phyloP scores from a whole-genome alignment of 768 basidiomycete species.

The Mycena sanguinolenta region DNA sequence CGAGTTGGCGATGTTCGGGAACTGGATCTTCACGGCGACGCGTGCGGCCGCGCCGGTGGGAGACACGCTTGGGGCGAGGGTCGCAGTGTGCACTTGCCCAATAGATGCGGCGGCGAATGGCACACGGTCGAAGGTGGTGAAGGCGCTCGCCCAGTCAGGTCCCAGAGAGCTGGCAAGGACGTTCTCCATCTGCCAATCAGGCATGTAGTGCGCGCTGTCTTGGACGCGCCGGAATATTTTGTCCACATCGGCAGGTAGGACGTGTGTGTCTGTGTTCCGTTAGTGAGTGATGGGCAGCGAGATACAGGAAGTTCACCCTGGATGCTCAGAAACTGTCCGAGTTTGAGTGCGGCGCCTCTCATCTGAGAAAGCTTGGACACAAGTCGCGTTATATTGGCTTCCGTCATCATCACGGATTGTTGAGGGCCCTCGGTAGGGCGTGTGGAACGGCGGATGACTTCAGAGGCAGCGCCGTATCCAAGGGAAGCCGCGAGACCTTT shows the following conservation, averaged over 20 bases:
- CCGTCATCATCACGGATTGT: conserved; percentile 85
- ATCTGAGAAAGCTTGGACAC: conserved; percentile 95
- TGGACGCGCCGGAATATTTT: conserved; percentile 92
- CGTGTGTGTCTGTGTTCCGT: conserved; percentile 77
- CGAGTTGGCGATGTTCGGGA: conserved; percentile 90
- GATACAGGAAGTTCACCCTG: conserved; percentile 65
- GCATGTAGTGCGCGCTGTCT: conserved; percentile 98
- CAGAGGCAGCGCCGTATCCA: conserved; percentile 90
- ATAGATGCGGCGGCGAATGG: conserved; percentile 98
- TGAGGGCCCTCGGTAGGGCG: conserved; percentile 45
- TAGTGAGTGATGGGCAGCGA: neutral
- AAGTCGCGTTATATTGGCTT: conserved; percentile 89
- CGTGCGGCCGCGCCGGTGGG: conserved; percentile 68
- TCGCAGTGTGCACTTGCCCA: conserved; percentile 91
- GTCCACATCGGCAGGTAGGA: conserved; percentile 90
- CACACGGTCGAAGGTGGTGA: conserved; percentile 82
- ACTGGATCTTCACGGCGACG: conserved; percentile 93
- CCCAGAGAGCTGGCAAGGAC: conserved; percentile 85
- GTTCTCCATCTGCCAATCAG: conserved; percentile 96
- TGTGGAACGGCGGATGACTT: conserved; percentile 80
- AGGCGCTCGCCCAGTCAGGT: conserved; percentile 76
- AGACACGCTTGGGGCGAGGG: conserved; percentile 64
- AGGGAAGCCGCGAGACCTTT: conserved; percentile 92
- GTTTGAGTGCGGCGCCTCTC: conserved; percentile 95
- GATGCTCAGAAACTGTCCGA: conserved; percentile 98